Percentiles rank a stretch among this genome's conserved stretches.
Evolutionary conservation across 345 rosid genomes (phyloP).

Genomic region (Gossypium ekmanianum): DNA sequence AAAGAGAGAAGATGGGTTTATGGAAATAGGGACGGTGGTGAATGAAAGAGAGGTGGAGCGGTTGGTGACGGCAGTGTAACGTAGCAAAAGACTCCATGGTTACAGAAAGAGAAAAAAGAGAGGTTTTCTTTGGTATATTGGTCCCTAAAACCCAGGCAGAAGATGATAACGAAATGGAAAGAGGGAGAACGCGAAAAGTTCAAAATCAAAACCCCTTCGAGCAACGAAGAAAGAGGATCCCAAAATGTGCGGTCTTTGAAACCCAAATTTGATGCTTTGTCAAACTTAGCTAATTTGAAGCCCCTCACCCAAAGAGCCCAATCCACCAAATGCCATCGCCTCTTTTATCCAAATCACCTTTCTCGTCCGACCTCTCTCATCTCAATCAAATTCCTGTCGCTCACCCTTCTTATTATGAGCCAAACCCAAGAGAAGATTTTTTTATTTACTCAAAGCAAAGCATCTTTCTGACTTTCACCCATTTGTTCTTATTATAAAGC

Average conservation of each 20-base stretch:
- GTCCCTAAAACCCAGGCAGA: background rate
- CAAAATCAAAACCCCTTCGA: background rate
- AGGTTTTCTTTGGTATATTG: background rate
- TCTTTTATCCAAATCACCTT: too few species aligned
- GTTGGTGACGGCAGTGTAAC: constrained; percentile 35
- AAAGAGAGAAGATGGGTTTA: constrained; percentile 29
- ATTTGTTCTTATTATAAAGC: too few species aligned
- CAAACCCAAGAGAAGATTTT: too few species aligned
- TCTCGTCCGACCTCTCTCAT: too few species aligned
- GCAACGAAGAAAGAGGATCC: constrained; percentile 1
- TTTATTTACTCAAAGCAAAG: too few species aligned
- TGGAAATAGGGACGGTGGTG: constrained; percentile 36
- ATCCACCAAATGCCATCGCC: background rate
- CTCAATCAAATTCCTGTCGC: too few species aligned
- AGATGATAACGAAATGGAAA: background rate
- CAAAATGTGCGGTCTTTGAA: background rate
- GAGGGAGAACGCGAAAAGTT: background rate
- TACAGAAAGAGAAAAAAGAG: background rate
- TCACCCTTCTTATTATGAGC: too few species aligned
- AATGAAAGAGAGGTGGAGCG: constrained; percentile 43
- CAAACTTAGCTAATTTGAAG: too few species aligned
- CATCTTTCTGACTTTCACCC: too few species aligned
- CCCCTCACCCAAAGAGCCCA: background rate
- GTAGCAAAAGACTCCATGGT: constrained; percentile 58
- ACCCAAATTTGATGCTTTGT: background rate